Evolutionary conservation across 2,329 filamentous ascomycete species (phyloP).

Genomic region (Leptographium procerum): DNA sequence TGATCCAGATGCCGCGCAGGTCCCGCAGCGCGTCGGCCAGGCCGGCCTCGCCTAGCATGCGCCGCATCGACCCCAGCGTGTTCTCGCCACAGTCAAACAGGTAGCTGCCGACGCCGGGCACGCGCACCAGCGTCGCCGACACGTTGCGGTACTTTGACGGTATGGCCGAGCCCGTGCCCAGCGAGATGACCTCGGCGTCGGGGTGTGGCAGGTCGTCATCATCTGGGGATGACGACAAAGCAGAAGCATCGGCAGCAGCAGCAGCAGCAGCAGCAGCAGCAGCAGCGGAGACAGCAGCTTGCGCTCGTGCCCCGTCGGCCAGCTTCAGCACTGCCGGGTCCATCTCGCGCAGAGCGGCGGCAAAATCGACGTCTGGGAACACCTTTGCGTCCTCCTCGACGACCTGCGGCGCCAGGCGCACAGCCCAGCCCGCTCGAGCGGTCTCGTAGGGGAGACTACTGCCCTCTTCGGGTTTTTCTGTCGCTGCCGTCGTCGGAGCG

Average conservation of each 20-base stretch:
- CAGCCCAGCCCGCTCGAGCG: slow-evolving; percentile 31
- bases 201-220: background rate
- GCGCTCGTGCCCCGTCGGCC: slow-evolving; percentile 36
- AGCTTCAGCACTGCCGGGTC: slow-evolving; percentile 35
- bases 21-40: slow-evolving; percentile 63
- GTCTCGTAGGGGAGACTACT: slow-evolving; percentile 21
- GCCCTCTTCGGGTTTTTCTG: background rate
- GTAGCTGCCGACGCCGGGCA: slow-evolving; percentile 79
- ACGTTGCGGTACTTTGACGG: slow-evolving; percentile 96
- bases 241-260: slow-evolving; percentile 32
- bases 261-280: slow-evolving; percentile 30
- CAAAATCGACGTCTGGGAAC: slow-evolving; percentile 36
- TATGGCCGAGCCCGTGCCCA: slow-evolving; percentile 82
- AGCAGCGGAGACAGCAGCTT: too few relatives aligned
- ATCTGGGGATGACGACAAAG: too few relatives aligned
- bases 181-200: slow-evolving; percentile 71
- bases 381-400: slow-evolving; percentile 33
- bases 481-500: background rate
- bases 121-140: slow-evolving; percentile 71
- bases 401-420: slow-evolving; percentile 36
- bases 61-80: slow-evolving; percentile 75
- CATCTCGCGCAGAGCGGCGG: slow-evolving; percentile 28
- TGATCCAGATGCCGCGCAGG: slow-evolving; percentile 79
- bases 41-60: slow-evolving; percentile 55
- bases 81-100: slow-evolving; percentile 88